Evolutionary conservation across 768 basidiomycete genomes (phyloP), one percentile per base, ranked within the genome.

Genomic region (Boletus edulis): DNA sequence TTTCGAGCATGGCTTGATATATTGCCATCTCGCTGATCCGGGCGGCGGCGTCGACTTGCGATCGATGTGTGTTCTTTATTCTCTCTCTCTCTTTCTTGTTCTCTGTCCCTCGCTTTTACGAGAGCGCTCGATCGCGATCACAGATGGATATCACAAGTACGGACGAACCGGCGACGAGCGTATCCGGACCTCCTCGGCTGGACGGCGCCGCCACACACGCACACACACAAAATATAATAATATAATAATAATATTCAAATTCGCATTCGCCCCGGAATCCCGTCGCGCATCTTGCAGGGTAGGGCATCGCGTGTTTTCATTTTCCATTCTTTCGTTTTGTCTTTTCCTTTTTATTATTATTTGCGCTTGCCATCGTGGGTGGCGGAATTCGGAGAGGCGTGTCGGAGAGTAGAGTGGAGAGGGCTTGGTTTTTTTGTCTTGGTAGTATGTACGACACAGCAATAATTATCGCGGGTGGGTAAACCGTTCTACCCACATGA

Each of bases 381-480:
- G 40, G 46, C 46, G 58, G 51, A 35, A 34, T 31, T 35, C 46
- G 58, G 58, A 53, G 39, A 27, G 27, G 27, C 27, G 18, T 58
- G n/a, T n/a, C 60, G 54, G 59, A 62, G 46, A 43, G 45, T 24
- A 46, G 42, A 32, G 51, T 62, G 59, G 58, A 27, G 9, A 0
- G 10, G 35, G 42, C 43, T 29, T n/a, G 17, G 43, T 14, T 22
- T 22, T 3, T 45, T 48, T 35, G 34, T 34, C 9, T 37, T 39
- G 14, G 29, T 39, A 5, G 43, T 35, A 13, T 34, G 32, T 34
- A 10, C 6, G 11, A 5, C 39, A 40, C n/a, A n/a, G 39, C 17
- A 32, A 10, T 32, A 32, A 22, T 24, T 32, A 32, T 40, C 40
- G 45, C 31, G 45, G 45, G 45, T 46, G 18, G 45, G 31, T 32